Conservation (phyloP, 371 early-diverging fungal genomes). For the Fennellomyces sp. region DNA sequence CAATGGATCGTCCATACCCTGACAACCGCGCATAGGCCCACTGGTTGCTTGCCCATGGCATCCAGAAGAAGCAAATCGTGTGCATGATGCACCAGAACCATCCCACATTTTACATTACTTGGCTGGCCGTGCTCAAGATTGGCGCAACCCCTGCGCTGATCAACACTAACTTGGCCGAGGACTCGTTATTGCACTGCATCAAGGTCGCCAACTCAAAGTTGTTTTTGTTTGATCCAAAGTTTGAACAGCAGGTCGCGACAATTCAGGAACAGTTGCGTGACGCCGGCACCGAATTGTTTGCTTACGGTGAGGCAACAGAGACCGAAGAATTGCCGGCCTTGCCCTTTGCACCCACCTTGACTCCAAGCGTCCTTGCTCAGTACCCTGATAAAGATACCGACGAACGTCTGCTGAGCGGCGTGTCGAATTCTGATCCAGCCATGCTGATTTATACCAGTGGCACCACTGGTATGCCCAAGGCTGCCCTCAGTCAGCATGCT, state of each 20-base stretch:
- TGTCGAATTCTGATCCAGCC: conserved; percentile 34
- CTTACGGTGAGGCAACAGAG: conserved; percentile 35
- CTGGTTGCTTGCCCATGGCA: conserved; percentile 25
- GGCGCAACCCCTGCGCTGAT: conserved; percentile 36
- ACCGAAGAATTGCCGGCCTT: conserved; percentile 21
- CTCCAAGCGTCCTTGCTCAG: conserved; percentile 20
- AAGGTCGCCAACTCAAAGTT: conserved; percentile 24
- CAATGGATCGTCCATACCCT: background rate
- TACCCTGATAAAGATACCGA: conserved; percentile 34
- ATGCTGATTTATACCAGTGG: conserved; percentile 50
- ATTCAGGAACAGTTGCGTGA: conserved; percentile 8
- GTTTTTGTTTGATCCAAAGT: conserved; percentile 35
- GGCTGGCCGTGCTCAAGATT: conserved; percentile 34
- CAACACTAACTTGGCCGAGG: conserved; percentile 33
- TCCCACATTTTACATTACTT: conserved; percentile 30
- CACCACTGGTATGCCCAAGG: conserved; percentile 26
- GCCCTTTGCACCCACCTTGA: conserved; percentile 28
- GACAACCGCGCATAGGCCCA: conserved; percentile 22
- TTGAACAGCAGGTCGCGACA: conserved; percentile 23
- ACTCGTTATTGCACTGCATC: conserved; percentile 34
- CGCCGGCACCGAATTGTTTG: conserved; percentile 13
- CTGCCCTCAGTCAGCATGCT: conserved; percentile 24
- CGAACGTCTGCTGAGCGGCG: conserved; percentile 28
- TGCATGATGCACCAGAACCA: conserved; percentile 42
- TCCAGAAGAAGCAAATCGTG: conserved; percentile 28